Percentiles rank a stretch among this genome's conserved stretches.
Evolutionary conservation across 495 filamentous ascomycete genomes (phyloP).

Genomic region (Aspergillus cavernicola): DNA sequence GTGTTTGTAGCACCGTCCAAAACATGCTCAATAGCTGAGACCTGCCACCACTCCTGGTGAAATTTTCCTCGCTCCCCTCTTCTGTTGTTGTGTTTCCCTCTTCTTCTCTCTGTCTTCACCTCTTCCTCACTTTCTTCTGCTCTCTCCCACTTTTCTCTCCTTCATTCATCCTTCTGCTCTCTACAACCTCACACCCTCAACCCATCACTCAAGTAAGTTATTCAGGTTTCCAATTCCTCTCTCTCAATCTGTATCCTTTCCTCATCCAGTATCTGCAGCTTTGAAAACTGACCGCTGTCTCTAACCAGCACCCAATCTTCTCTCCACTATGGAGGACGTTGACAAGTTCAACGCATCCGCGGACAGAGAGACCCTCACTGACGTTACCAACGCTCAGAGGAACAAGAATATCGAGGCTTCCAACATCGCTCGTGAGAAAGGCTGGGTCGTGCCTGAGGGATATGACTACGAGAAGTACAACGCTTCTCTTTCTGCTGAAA

Average conservation of each 20-base stretch:
- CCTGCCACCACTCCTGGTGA: not conserved
- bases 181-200: not conserved
- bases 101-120: constrained; percentile 11
- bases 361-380: constrained; percentile 30
- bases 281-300: not conserved
- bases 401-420: constrained; percentile 29
- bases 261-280: not conserved
- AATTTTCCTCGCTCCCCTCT: constrained; percentile 7
- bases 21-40: not conserved
- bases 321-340: constrained; percentile 14
- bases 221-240: not conserved
- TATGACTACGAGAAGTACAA: constrained; percentile 54
- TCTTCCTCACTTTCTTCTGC: constrained; percentile 5
- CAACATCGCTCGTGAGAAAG: constrained; percentile 32
- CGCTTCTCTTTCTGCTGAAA: constrained; percentile 28
- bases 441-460: constrained; percentile 50
- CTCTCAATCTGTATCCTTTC: too few relatives aligned
- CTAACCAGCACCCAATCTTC: not conserved
- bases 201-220: not conserved
- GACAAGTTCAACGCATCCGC: constrained; percentile 21
- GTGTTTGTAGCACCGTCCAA: not conserved
- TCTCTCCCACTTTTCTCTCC: constrained; percentile 5
- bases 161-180: constrained; percentile 8
- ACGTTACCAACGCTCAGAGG: constrained; percentile 31
- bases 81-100: constrained; percentile 7